phyloP scores from a whole-genome alignment of 2,329 filamentous ascomycete genomes.

The Colletotrichum trifolii region DNA sequence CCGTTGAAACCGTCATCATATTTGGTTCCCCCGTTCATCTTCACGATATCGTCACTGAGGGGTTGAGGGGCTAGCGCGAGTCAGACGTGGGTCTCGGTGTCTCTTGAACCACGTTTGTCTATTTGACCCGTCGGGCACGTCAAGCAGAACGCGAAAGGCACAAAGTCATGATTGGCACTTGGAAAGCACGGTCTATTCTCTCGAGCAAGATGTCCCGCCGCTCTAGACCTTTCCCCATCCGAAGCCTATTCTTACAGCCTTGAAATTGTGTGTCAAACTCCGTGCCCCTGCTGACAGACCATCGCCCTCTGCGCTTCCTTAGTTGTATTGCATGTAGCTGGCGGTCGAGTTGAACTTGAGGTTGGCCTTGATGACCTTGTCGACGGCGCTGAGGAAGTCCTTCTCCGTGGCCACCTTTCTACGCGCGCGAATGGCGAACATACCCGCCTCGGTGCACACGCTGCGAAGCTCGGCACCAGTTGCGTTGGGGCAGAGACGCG shows the following conservation, averaged over 20 bases:
- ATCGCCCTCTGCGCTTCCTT: slow-evolving; percentile 48
- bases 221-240: slow-evolving; percentile 34
- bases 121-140: too few species aligned
- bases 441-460: slow-evolving; percentile 97
- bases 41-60: too few species aligned
- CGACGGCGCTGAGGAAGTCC: slow-evolving; percentile 96
- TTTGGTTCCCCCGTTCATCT: too few species aligned
- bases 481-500: slow-evolving; percentile 94
- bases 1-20: too few species aligned
- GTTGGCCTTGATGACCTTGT: slow-evolving; percentile 99
- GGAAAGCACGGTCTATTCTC: slow-evolving; percentile 36
- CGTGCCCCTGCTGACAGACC: neutral
- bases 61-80: too few species aligned
- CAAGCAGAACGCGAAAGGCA: neutral
- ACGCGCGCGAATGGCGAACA: slow-evolving; percentile 95
- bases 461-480: slow-evolving; percentile 96
- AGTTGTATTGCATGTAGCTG: slow-evolving; percentile 99
- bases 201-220: slow-evolving; percentile 31
- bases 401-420: slow-evolving; percentile 99
- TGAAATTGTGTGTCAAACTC: slow-evolving; percentile 32
- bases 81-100: too few species aligned
- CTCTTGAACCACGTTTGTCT: neutral
- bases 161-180: neutral
- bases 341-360: slow-evolving; percentile 99
- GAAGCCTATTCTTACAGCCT: slow-evolving; percentile 41